Percentiles rank a stretch among this genome's conserved stretches.
phyloP scores from a whole-genome alignment of 805 yeast genomes.

The Millerozyma acaciae region DNA sequence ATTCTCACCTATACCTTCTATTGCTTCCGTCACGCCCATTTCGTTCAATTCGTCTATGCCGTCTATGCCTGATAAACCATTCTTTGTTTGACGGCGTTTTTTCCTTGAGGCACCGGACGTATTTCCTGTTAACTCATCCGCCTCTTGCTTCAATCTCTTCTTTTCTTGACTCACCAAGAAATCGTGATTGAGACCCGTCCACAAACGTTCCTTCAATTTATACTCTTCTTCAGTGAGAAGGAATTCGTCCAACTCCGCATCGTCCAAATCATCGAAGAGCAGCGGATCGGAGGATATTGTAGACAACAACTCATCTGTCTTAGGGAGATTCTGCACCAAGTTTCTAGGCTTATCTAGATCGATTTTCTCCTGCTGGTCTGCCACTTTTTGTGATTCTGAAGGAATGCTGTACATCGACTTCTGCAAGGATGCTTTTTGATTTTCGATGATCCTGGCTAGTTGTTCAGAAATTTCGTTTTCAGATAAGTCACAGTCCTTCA shows the following conservation, averaged over 20 bases:
- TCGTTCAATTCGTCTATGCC: conserved; percentile 21
- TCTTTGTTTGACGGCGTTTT: conserved; percentile 36
- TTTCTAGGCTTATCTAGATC: conserved; percentile 41
- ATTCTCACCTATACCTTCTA: conserved; percentile 38
- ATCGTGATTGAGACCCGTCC: conserved; percentile 89
- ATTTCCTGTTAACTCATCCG: conserved; percentile 83
- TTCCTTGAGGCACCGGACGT: conserved; percentile 37
- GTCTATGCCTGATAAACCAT: conserved; percentile 11
- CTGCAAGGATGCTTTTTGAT: conserved; percentile 18
- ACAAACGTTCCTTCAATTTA: conserved; percentile 70
- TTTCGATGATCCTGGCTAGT: conserved; percentile 17
- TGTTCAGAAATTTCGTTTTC: conserved; percentile 22
- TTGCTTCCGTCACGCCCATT: conserved; percentile 27
- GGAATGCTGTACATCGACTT: conserved; percentile 19
- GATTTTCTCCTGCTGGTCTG: conserved; percentile 13
- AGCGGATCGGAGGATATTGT: conserved; percentile 59
- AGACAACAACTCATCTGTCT: conserved; percentile 49
- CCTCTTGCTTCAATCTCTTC: conserved; percentile 77
- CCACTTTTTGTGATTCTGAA: conserved; percentile 14
- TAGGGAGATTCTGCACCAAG: conserved; percentile 51
- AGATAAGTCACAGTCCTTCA: conserved; percentile 28
- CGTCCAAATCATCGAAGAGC: conserved; percentile 65
- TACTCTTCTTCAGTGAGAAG: conserved; percentile 68
- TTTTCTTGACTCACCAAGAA: conserved; percentile 80
- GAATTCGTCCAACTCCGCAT: conserved; percentile 65